phyloP scores from a whole-genome alignment of 192 early-diverging fungal species.

The Backusella australiensis region DNA sequence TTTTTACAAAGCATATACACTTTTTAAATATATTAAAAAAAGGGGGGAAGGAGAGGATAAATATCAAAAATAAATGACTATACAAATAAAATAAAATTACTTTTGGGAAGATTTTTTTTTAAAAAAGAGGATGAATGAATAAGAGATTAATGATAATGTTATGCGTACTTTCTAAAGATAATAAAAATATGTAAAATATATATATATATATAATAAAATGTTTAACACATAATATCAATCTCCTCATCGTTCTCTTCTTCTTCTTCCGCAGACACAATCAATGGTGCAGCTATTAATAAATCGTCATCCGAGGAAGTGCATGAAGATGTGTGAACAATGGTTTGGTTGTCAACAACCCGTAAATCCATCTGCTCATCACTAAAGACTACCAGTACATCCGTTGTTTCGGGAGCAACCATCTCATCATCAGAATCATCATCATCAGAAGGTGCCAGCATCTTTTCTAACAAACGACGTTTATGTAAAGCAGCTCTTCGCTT shows the following conservation, averaged over 20 bases:
- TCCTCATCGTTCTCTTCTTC: constrained; percentile 28
- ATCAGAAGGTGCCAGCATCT: constrained; percentile 30
- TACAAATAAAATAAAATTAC: background rate
- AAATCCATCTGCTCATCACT: constrained; percentile 37
- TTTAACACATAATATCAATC: constrained; percentile 40
- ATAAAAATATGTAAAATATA: constrained; percentile 6
- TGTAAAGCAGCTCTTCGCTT: constrained; percentile 36
- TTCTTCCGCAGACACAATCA: background rate
- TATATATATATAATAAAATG: background rate
- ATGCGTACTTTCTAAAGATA: background rate
- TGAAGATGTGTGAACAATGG: constrained; percentile 26
- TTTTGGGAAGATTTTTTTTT: background rate
- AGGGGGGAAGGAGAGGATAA: constrained; percentile 5
- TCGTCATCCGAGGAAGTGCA: background rate
- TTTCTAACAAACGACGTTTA: constrained; percentile 38
- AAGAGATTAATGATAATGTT: background rate
- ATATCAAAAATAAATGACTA: background rate
- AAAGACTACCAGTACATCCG: constrained; percentile 21
- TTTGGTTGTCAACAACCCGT: constrained; percentile 28
- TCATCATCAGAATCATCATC: constrained; percentile 15
- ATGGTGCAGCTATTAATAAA: background rate
- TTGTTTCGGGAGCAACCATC: constrained; percentile 1
- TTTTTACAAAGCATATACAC: background rate
- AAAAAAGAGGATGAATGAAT: background rate
- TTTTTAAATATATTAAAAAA: constrained; percentile 9